Evolutionary conservation across 768 basidiomycete genomes (phyloP).

Genomic region (Mycena kentingensis): DNA sequence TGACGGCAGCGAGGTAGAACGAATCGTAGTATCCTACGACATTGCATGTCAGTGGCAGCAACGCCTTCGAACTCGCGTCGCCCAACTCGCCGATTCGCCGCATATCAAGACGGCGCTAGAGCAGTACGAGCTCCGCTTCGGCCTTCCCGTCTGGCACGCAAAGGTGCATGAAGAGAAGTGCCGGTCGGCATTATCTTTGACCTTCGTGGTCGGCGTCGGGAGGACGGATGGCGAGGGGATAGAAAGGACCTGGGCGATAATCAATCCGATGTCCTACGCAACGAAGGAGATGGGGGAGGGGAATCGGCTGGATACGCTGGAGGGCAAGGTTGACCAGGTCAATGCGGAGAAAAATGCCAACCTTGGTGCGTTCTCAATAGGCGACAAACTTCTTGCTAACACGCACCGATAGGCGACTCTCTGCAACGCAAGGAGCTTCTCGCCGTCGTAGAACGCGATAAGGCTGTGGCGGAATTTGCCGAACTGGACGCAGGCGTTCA

Average conservation of each 20-base stretch:
- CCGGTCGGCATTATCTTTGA: slow-evolving; percentile 11
- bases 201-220: slow-evolving; percentile 18
- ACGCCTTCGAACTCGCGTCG: neutral
- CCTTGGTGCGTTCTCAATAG: neutral
- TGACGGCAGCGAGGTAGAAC: neutral
- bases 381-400: too few relatives aligned
- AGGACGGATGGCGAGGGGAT: slow-evolving; percentile 36
- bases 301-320: slow-evolving; percentile 27
- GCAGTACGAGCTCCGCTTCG: neutral
- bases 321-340: slow-evolving; percentile 26
- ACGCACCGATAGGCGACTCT: neutral
- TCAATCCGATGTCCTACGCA: slow-evolving; percentile 27
- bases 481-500: slow-evolving; percentile 4
- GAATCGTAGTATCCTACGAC: slow-evolving; percentile 18
- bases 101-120: neutral
- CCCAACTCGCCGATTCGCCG: neutral
- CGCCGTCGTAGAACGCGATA: slow-evolving; percentile 11
- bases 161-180: slow-evolving; percentile 10
- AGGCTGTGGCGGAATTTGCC: neutral
- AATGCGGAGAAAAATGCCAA: slow-evolving; percentile 20
- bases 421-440: slow-evolving; percentile 5
- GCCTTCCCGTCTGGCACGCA: slow-evolving; percentile 14
- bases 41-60: slow-evolving; percentile 25
- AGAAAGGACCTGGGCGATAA: slow-evolving; percentile 32
- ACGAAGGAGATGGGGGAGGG: slow-evolving; percentile 37